phyloP scores from a whole-genome alignment of 2,329 filamentous ascomycete genomes.

The Neonectria coccinea region DNA sequence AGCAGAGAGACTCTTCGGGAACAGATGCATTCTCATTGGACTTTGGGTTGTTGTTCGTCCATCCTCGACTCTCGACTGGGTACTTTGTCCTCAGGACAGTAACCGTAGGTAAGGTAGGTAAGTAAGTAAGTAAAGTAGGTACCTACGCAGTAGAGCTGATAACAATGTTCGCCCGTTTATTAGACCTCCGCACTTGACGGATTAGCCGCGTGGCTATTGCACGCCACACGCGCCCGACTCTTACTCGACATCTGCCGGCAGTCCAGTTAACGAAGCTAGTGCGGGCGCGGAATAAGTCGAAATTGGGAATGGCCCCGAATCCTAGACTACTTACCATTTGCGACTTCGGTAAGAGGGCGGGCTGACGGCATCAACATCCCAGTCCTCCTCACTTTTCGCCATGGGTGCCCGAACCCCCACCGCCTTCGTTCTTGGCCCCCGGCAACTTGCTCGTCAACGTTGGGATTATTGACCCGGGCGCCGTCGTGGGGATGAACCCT shows the following conservation, averaged over 20 bases:
- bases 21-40: neutral
- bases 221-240: slow-evolving; percentile 12
- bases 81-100: too few relatives aligned
- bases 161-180: neutral
- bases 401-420: slow-evolving; percentile 28
- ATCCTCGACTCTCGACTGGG: neutral
- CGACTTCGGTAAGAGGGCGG: neutral
- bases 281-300: slow-evolving; percentile 20
- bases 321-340: slow-evolving; percentile 5
- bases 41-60: neutral
- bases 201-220: neutral
- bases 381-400: slow-evolving; percentile 23
- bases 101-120: too few relatives aligned
- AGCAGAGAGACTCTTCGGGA: neutral
- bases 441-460: slow-evolving; percentile 22
- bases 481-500: slow-evolving; percentile 17
- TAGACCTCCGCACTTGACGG: neutral
- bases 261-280: slow-evolving; percentile 2
- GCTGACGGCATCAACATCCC: slow-evolving; percentile 18
- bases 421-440: slow-evolving; percentile 17
- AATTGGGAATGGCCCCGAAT: slow-evolving; percentile 9
- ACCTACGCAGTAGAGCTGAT: neutral
- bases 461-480: neutral
- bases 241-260: slow-evolving; percentile 1
- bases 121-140: too few relatives aligned